Base-by-base conservation (phyloP, 345 rosid genomes). In the Populus simonii region DNA sequence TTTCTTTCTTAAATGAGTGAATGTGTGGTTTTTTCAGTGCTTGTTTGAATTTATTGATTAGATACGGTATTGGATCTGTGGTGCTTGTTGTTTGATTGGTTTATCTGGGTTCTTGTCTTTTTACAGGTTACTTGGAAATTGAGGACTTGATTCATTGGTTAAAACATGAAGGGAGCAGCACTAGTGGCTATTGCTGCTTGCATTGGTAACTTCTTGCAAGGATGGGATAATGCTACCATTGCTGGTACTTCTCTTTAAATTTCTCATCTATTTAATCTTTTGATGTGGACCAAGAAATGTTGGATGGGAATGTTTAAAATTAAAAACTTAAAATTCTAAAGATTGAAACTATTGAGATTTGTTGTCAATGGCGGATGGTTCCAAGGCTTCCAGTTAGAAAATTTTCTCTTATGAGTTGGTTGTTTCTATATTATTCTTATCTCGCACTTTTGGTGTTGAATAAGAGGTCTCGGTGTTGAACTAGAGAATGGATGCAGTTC, bases 211-310 rank as follows among this genome's bases (percentile, higher is more conserved):
- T 93, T 96, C 85, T 89, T 96, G 77, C 99, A 93, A 86, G 99
- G 99, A 88, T 96, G 99, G 99, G 99, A 96, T 88, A 96, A 93
- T 87, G 99, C 99, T 76, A 93, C 98, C 33, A 96, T 96, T 88
- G 98, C 99, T 74, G 98, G 99, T 96, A 86, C 74, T 80, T 74
- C 22, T 39, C 39, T 22, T 7, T 29, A 8, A 18, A 1, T 77
- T 72, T 84, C 12, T 77, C 31, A 25, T 49, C 20, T 57, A 8
- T 73, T 25, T 79, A 59, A 70, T 70, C 45, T 66, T 84, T 41
- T 74, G 53, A 27, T 70, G 51, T 33, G 25, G 61, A 53, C 10
- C 13, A 35, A 23, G n/a, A 57, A 65, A 10, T 35, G n/a, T 13
- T 49, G 76, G 69, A 74, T 31, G 5, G 2, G 2, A 22, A 53